These are phyloP conservation scores for Aspergillus sp. DNA, from an alignment of 2,329 filamentous ascomycete genomes.

Conservation along the genomic window DNA sequence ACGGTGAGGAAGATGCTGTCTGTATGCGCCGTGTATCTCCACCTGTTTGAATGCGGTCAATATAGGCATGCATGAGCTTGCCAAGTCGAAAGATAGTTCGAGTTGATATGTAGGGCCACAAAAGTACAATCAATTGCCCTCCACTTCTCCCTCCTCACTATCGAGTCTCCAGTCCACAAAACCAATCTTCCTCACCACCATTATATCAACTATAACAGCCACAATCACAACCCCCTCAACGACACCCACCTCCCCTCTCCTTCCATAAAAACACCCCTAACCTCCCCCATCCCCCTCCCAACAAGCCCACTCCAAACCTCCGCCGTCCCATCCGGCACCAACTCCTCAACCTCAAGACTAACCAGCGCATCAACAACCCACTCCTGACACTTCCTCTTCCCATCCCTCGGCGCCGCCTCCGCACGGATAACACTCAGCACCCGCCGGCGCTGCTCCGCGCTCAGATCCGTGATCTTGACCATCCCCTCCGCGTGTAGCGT, in stretches of 20 bases:
- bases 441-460: slow-evolving; percentile 16
- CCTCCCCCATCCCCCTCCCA: slow-evolving; percentile 15
- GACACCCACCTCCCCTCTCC: background rate
- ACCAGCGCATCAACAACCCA: slow-evolving; percentile 26
- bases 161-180: no score
- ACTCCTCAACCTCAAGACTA: slow-evolving; percentile 26
- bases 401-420: slow-evolving; percentile 22
- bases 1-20: background rate
- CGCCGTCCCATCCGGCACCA: slow-evolving; percentile 23
- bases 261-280: background rate
- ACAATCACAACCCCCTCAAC: background rate
- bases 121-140: no score
- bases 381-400: slow-evolving; percentile 23
- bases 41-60: background rate
- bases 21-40: no score
- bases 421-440: slow-evolving; percentile 20
- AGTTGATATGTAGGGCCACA: no score
- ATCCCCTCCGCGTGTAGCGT: slow-evolving; percentile 24
- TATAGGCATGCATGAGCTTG: background rate
- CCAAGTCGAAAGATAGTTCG: no score
- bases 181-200: background rate
- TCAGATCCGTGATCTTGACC: slow-evolving; percentile 19
- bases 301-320: slow-evolving; percentile 26
- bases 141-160: no score
- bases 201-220: background rate